Percentiles rank a stretch among this genome's conserved stretches.
phyloP scores from a whole-genome alignment of 345 rosid species.

The Excoecaria cochinchinensis region DNA sequence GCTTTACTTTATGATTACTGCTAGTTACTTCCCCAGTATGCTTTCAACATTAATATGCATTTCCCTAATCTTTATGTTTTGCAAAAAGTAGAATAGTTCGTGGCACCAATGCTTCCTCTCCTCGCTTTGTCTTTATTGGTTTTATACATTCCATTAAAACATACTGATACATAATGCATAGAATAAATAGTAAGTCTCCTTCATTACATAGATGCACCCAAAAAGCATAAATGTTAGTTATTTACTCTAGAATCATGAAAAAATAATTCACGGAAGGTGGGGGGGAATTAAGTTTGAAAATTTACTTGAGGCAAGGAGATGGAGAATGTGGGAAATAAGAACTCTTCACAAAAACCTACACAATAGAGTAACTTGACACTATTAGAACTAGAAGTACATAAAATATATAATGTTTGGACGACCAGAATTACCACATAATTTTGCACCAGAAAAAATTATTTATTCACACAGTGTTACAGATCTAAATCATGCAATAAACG shows the following conservation, averaged over 20 bases:
- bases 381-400: conserved; percentile 4
- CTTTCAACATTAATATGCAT: background rate
- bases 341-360: conserved; percentile 80
- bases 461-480: no score
- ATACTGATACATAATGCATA: background rate
- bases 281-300: conserved; percentile 5
- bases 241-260: background rate
- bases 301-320: conserved; percentile 74
- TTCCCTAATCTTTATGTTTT: background rate
- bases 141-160: background rate
- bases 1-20: no score
- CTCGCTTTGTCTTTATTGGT: background rate
- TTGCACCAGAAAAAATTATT: background rate
- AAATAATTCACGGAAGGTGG: background rate
- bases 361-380: background rate
- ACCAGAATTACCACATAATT: background rate
- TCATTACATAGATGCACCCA: background rate
- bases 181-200: background rate
- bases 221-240: background rate
- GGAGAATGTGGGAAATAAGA: conserved; percentile 76
- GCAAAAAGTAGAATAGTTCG: background rate
- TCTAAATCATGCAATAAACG: no score
- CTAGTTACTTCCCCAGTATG: no score
- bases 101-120: background rate
- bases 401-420: background rate